A percentile compares a stretch with the other conserved stretches of the same genome.
Conservation (phyloP, 192 early-diverging fungal genomes). For the Backusella luteola region DNA sequence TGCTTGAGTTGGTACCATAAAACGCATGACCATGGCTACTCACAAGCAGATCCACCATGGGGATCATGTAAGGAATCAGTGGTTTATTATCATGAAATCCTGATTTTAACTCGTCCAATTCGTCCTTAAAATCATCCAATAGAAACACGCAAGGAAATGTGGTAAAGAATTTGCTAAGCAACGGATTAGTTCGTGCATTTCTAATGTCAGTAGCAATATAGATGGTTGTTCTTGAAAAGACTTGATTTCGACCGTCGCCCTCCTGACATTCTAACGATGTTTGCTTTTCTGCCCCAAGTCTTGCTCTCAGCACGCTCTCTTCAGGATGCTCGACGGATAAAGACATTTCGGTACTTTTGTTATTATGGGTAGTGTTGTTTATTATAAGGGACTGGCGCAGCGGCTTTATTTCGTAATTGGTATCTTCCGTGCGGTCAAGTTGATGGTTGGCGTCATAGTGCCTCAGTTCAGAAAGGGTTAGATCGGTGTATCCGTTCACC, state of each 20-base stretch:
- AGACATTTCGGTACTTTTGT: neutral
- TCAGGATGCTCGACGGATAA: conserved; percentile 25
- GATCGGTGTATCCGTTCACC: conserved; percentile 39
- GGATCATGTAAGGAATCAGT: conserved; percentile 45
- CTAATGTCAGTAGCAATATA: conserved; percentile 55
- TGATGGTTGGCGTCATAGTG: conserved; percentile 28
- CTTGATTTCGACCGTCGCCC: neutral
- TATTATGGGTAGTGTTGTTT: neutral
- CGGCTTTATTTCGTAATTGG: conserved; percentile 35
- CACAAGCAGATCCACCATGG: conserved; percentile 54
- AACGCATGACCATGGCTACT: conserved; percentile 49
- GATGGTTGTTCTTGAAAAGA: conserved; percentile 37
- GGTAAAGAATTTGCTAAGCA: conserved; percentile 45
- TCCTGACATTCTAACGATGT: neutral
- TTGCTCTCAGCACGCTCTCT: neutral
- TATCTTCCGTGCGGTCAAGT: conserved; percentile 34
- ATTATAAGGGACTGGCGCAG: conserved; percentile 2
- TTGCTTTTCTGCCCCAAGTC: neutral
- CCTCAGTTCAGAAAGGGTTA: conserved; percentile 32
- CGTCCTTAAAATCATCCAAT: conserved; percentile 45
- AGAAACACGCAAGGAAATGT: conserved; percentile 52
- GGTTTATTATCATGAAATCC: conserved; percentile 42
- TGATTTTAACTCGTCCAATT: conserved; percentile 27
- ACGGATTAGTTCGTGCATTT: conserved; percentile 39
- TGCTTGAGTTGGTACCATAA: conserved; percentile 48